Evolutionary conservation across 2,329 filamentous ascomycete genomes (phyloP).

Genomic region (Dryadomyces quercus-mongolicae): DNA sequence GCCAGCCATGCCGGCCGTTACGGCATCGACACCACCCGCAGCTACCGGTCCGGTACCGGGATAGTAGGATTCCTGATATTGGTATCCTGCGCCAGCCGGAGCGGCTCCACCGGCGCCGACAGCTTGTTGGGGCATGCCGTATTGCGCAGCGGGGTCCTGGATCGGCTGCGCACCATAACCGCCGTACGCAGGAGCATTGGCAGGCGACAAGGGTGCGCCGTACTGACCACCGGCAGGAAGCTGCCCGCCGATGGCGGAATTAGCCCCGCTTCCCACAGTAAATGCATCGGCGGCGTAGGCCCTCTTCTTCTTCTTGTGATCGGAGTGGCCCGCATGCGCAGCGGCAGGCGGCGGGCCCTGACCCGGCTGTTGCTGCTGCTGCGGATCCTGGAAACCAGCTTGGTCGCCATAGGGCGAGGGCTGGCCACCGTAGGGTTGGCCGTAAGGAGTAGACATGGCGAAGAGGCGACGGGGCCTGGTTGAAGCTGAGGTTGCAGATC

Average conservation of each 20-base stretch:
- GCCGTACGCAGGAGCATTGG: slow-evolving; percentile 38
- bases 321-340: slow-evolving; percentile 19
- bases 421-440: slow-evolving; percentile 16
- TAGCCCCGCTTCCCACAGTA: slow-evolving; percentile 80
- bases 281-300: slow-evolving; percentile 91
- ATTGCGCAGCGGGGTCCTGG: slow-evolving; percentile 29
- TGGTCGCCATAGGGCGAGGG: slow-evolving; percentile 29
- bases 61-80: slow-evolving; percentile 57
- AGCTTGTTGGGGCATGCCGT: slow-evolving; percentile 29
- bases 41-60: slow-evolving; percentile 30
- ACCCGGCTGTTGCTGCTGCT: slow-evolving; percentile 25
- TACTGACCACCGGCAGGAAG: slow-evolving; percentile 28
- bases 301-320: slow-evolving; percentile 75
- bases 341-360: slow-evolving; percentile 21
- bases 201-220: slow-evolving; percentile 28
- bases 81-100: slow-evolving; percentile 42
- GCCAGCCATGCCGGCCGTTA: slow-evolving; percentile 76
- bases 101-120: slow-evolving; percentile 27
- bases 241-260: slow-evolving; percentile 48
- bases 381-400: slow-evolving; percentile 25
- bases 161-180: slow-evolving; percentile 41
- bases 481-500: neutral
- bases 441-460: slow-evolving; percentile 45
- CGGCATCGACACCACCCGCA: slow-evolving; percentile 46
- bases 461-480: neutral